Percentiles rank a stretch among this genome's conserved stretches.
phyloP scores from a whole-genome alignment of 2,329 filamentous ascomycete species.

The Sporothrix brunneoviolacea region DNA sequence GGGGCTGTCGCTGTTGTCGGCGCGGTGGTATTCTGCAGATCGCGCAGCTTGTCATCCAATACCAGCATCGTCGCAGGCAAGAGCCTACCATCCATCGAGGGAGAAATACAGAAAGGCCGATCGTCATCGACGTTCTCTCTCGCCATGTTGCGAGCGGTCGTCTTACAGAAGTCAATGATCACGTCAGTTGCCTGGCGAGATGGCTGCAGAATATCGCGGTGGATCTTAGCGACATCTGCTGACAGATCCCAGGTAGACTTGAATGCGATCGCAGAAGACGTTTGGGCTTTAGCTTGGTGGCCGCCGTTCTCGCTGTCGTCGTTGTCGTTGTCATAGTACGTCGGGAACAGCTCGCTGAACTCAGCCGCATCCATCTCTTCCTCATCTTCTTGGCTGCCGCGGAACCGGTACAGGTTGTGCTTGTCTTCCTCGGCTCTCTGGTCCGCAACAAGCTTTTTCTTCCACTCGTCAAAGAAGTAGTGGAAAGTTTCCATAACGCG shows the following conservation, averaged over 20 bases:
- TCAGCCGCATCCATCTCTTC: constrained; percentile 69
- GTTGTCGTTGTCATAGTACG: constrained; percentile 44
- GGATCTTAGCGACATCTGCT: constrained; percentile 53
- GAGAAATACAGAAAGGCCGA: constrained; percentile 21
- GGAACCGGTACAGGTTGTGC: constrained; percentile 75
- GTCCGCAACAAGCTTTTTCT: constrained; percentile 65
- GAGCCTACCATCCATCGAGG: constrained; percentile 44
- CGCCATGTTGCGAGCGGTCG: constrained; percentile 35
- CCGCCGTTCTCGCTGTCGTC: constrained; percentile 6
- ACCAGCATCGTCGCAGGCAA: constrained; percentile 61
- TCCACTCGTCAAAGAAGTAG: constrained; percentile 74
- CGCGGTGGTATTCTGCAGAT: constrained; percentile 8
- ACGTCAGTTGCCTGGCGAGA: constrained; percentile 34
- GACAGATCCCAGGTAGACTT: constrained; percentile 46
- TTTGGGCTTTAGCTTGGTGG: constrained; percentile 14
- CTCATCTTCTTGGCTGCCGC: constrained; percentile 68
- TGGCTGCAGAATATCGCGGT: constrained; percentile 47
- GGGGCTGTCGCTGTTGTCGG: constrained; percentile 22
- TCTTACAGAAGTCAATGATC: constrained; percentile 38
- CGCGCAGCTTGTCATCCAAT: constrained; percentile 52
- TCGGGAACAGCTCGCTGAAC: constrained; percentile 75
- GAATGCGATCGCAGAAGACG: background rate
- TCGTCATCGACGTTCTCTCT: constrained; percentile 17
- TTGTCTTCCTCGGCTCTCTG: constrained; percentile 67
- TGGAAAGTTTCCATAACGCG: constrained; percentile 62